Evolutionary conservation across 176 grass and related monocot species (phyloP).

Genomic region (Cenchrus fungigraminus): DNA sequence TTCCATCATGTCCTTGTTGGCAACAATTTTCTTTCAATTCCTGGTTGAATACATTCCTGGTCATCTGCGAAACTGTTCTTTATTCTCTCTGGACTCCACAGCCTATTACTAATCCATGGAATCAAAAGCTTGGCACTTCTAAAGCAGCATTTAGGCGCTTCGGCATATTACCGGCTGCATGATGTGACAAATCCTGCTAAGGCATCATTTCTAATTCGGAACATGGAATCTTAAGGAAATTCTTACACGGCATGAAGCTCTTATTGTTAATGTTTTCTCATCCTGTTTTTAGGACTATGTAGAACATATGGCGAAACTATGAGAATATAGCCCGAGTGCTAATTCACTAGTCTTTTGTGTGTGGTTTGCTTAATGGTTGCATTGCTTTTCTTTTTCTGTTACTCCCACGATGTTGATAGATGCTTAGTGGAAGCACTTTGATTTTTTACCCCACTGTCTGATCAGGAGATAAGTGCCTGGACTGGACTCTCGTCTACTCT

Average conservation of each 20-base stretch:
- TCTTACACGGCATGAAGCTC: constrained; percentile 6
- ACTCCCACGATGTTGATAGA: constrained; percentile 46
- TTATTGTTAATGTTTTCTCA: constrained; percentile 27
- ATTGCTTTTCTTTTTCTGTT: constrained; percentile 44
- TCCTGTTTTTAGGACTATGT: constrained; percentile 30
- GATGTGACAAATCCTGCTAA: constrained; percentile 24
- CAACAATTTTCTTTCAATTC: constrained; percentile 32
- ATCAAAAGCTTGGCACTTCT: constrained; percentile 16
- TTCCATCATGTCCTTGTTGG: not conserved
- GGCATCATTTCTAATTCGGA: constrained; percentile 27
- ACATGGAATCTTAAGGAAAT: constrained; percentile 25
- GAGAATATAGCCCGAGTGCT: constrained; percentile 38
- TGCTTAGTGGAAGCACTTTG: constrained; percentile 39
- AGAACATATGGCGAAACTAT: constrained; percentile 25
- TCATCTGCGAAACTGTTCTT: constrained; percentile 39
- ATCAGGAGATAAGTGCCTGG: constrained; percentile 39
- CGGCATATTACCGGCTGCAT: constrained; percentile 15
- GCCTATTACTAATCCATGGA: constrained; percentile 20
- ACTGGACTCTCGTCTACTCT: constrained; percentile 18
- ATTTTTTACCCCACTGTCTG: not conserved
- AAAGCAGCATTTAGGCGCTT: not conserved
- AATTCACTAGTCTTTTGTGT: constrained; percentile 40
- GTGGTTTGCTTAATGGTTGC: constrained; percentile 45
- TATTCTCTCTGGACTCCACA: not conserved
- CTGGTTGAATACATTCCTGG: constrained; percentile 37